Conservation (phyloP, 352 stramenopile genomes). For the Pythium phragmitis region DNA sequence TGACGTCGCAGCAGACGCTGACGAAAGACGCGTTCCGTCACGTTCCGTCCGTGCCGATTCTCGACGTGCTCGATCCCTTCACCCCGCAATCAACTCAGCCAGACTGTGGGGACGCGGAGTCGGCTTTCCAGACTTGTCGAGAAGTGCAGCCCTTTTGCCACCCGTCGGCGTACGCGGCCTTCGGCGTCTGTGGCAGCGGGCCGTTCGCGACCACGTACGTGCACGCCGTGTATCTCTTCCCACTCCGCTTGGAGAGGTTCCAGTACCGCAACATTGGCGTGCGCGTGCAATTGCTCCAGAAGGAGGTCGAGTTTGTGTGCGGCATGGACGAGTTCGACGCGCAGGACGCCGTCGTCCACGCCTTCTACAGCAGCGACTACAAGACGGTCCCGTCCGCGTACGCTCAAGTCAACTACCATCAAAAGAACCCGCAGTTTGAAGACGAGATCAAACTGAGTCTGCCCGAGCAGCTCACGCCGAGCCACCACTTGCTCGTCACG, state of each 20-base stretch:
- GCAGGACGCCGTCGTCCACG: conserved; percentile 33
- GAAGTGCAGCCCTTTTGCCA: conserved; percentile 74
- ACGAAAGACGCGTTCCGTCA: conserved; percentile 17
- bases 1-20: conserved; percentile 22
- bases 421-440: conserved; percentile 76
- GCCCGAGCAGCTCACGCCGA: conserved; percentile 42
- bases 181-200: conserved; percentile 46
- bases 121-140: conserved; percentile 8
- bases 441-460: conserved; percentile 74
- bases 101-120: not conserved
- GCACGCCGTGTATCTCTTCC: conserved; percentile 66
- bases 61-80: conserved; percentile 26
- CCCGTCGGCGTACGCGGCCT: conserved; percentile 28
- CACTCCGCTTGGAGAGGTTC: conserved; percentile 62
- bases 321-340: conserved; percentile 36
- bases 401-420: conserved; percentile 73
- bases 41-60: conserved; percentile 8
- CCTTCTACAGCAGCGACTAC: conserved; percentile 40
- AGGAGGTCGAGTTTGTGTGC: conserved; percentile 46
- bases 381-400: conserved; percentile 30
- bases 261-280: conserved; percentile 68
- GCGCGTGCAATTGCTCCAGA: conserved; percentile 57
- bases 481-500: conserved; percentile 65
- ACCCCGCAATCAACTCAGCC: not conserved
- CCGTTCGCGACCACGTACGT: conserved; percentile 59